phyloP scores from a whole-genome alignment of 2,329 filamentous ascomycete species.

The Cercospora citrullina region DNA sequence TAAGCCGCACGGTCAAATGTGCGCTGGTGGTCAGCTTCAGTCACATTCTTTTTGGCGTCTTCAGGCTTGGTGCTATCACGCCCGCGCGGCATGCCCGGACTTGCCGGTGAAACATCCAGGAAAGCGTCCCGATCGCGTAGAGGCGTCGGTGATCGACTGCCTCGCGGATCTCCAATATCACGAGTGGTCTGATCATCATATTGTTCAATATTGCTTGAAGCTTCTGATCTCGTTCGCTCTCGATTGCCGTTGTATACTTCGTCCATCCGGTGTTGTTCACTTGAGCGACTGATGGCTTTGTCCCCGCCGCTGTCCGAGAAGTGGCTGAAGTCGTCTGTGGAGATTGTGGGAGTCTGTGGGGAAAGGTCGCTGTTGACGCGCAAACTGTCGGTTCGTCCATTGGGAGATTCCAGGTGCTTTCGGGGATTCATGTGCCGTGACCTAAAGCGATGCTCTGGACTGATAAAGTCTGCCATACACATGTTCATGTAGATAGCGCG shows the following conservation, averaged over 20 bases:
- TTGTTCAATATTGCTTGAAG: neutral
- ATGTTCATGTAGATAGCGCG: slow-evolving; percentile 32
- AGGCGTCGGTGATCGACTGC: neutral
- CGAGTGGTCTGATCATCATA: neutral
- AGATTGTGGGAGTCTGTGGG: neutral
- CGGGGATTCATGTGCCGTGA: slow-evolving; percentile 17
- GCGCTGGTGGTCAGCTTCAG: slow-evolving; percentile 34
- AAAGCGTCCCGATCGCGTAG: neutral
- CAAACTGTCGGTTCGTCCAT: neutral
- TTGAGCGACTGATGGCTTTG: neutral
- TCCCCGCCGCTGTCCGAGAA: neutral
- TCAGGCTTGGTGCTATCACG: neutral
- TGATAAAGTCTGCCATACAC: slow-evolving; percentile 32
- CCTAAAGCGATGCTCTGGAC: slow-evolving; percentile 25
- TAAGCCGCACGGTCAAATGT: slow-evolving; percentile 52
- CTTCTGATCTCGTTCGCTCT: neutral
- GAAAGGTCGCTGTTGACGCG: neutral
- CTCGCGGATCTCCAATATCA: neutral
- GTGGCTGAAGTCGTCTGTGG: neutral
- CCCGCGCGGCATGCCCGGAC: neutral
- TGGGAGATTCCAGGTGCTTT: neutral
- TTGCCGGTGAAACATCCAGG: neutral
- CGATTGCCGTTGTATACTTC: neutral
- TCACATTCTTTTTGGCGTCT: slow-evolving; percentile 25
- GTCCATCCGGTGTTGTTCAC: neutral